A percentile compares a stretch with the other conserved stretches of the same genome.
These are phyloP conservation scores for Papiliotrema terrestris DNA, from an alignment of 1,284 basidiomycete genomes.

Conservation along the genomic window DNA sequence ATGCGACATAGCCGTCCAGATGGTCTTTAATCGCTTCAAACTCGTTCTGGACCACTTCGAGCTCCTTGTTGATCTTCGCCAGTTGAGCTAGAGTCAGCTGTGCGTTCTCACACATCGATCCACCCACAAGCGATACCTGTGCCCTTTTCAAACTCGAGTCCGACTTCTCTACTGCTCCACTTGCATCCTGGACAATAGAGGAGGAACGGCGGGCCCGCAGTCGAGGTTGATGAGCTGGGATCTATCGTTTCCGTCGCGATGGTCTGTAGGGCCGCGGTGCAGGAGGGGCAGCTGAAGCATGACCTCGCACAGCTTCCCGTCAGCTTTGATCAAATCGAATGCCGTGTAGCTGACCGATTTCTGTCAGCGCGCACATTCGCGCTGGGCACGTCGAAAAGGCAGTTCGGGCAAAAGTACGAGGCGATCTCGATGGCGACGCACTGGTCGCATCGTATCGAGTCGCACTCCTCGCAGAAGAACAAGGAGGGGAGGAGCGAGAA, in stretches of 20 bases:
- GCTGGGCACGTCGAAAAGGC: slow-evolving; percentile 96
- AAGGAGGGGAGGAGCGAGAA: slow-evolving; percentile 80
- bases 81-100: slow-evolving; percentile 64
- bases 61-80: slow-evolving; percentile 79
- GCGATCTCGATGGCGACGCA: slow-evolving; percentile 91
- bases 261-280: slow-evolving; percentile 76
- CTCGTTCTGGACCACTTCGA: slow-evolving; percentile 70
- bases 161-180: slow-evolving; percentile 90
- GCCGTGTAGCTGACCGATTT: slow-evolving; percentile 62
- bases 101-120: neutral
- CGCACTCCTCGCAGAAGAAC: slow-evolving; percentile 98
- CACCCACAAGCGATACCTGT: slow-evolving; percentile 83
- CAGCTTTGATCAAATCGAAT: slow-evolving; percentile 1
- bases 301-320: slow-evolving; percentile 83
- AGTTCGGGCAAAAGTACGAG: slow-evolving; percentile 96
- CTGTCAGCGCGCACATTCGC: slow-evolving; percentile 94
- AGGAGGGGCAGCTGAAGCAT: slow-evolving; percentile 94
- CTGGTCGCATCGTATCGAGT: slow-evolving; percentile 84
- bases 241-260: slow-evolving; percentile 47
- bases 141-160: slow-evolving; percentile 91
- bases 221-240: slow-evolving; percentile 16
- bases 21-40: slow-evolving; percentile 91
- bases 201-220: slow-evolving; percentile 79
- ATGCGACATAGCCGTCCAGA: slow-evolving; percentile 73
- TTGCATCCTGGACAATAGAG: slow-evolving; percentile 87